Base-by-base conservation (phyloP, 2,329 filamentous ascomycete species). In the Albifimbria verrucaria region DNA sequence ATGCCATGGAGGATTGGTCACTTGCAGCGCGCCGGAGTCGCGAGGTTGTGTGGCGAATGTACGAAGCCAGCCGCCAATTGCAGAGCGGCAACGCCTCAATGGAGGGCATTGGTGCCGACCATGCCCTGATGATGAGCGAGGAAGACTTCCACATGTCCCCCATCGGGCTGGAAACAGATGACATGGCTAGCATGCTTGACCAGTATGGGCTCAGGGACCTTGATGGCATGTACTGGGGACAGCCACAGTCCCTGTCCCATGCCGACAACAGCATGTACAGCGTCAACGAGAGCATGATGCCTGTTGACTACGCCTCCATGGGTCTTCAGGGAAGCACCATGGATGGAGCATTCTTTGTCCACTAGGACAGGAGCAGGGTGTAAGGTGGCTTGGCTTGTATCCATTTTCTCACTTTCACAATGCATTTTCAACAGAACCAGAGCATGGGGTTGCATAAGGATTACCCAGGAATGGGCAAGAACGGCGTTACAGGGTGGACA, bases 1-100 rank as follows among this genome's bases (percentile, higher is more conserved):
- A 85, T 43, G 79, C 78, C 7, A 82, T 88, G 77, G 77, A 84
- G 56, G 77, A 82, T 61, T 87, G 82, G 81, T 86, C 82, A 5
- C 74, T 85, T 32, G 82, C 83, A 3, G 84, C 83, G 0, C 78
- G 79, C 57, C 75, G 83, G 52, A 85, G 81, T 49, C 73, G 83
- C 36, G 83, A 87, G 66, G 83, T 86, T 2, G 77, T 88, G 26
- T 79, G 76, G 62, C 77, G 81, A 60, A 84, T 87, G 71, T 84
- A 85, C 62, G 83, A 87, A 60, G 83, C 82, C 12, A 74, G 71
- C 48, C 67, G 71, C 17, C 72, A 75, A 26, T 32, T 48, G n/a
- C 23, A 25, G 58, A 69, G 20, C 9, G 44, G 41, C 18, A 47
- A 48, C 18, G 21, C 44, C 50, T 26, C 21, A 4, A 26, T 48